These are phyloP conservation scores for Trichoderma endophyticum DNA, from an alignment of 2,329 filamentous ascomycete genomes.

Conservation along the genomic window DNA sequence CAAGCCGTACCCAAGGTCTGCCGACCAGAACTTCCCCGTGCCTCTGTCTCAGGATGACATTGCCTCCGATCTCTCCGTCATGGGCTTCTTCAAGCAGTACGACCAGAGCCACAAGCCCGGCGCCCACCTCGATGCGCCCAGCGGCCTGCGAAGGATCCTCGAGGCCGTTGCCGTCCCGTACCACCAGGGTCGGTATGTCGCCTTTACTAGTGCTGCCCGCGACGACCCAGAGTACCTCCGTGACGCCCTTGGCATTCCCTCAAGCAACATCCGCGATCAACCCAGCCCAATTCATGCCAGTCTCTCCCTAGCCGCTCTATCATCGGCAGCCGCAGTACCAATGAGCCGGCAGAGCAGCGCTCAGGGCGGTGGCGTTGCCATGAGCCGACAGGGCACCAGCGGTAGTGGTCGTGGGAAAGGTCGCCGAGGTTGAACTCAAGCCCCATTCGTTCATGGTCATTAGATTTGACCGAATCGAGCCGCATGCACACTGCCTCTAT, in stretches of 20 bases:
- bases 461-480: background rate
- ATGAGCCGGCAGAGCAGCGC: constrained; percentile 56
- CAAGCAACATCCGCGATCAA: constrained; percentile 44
- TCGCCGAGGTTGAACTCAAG: constrained; percentile 32
- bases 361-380: constrained; percentile 53
- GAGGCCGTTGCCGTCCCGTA: constrained; percentile 52
- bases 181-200: constrained; percentile 46
- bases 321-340: constrained; percentile 42
- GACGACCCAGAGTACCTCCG: constrained; percentile 50
- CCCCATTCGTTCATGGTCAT: background rate
- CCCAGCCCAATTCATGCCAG: constrained; percentile 29
- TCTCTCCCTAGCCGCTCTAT: constrained; percentile 27
- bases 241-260: constrained; percentile 48
- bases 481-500: background rate
- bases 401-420: constrained; percentile 49
- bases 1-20: constrained; percentile 53
- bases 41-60: constrained; percentile 51
- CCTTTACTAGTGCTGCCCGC: constrained; percentile 44
- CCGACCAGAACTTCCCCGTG: constrained; percentile 55
- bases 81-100: constrained; percentile 57
- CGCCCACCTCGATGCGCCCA: constrained; percentile 53
- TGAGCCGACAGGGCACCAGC: constrained; percentile 54
- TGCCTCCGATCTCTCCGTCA: constrained; percentile 53
- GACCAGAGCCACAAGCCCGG: constrained; percentile 52
- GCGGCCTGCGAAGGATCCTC: constrained; percentile 54